These are phyloP conservation scores for Gliomastix tumulicola DNA, from an alignment of 2,329 filamentous ascomycete species.

Conservation along the genomic window DNA sequence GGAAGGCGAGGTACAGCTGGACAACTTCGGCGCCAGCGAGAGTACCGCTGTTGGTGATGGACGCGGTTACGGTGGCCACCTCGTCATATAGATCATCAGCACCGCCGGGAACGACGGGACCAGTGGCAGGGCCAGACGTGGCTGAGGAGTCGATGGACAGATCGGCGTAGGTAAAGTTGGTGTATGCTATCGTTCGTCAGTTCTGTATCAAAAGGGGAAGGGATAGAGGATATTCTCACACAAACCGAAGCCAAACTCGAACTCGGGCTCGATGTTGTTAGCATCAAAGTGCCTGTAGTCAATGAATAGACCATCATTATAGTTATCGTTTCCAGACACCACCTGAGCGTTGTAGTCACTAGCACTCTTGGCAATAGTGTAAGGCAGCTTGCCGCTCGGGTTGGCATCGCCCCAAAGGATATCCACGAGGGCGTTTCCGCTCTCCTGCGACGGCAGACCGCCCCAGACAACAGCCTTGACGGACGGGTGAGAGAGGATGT, in stretches of 20 bases:
- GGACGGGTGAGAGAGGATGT: conserved; percentile 48
- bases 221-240: conserved; percentile 51
- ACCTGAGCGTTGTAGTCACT: conserved; percentile 36
- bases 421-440: conserved; percentile 69
- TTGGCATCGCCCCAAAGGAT: conserved; percentile 64
- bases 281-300: conserved; percentile 74
- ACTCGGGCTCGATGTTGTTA: conserved; percentile 51
- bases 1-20: conserved; percentile 45
- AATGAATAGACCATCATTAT: conserved; percentile 67
- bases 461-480: conserved; percentile 65
- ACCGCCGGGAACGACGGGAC: conserved; percentile 32
- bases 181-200: conserved; percentile 49
- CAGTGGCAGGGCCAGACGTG: conserved; percentile 29
- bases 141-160: conserved; percentile 28
- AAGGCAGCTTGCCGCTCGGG: conserved; percentile 62
- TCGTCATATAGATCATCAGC: conserved; percentile 36
- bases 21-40: conserved; percentile 41
- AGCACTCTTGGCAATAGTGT: conserved; percentile 44
- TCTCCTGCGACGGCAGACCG: conserved; percentile 76
- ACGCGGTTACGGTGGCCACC: conserved; percentile 45
- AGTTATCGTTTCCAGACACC: conserved; percentile 38
- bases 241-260: conserved; percentile 71
- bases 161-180: conserved; percentile 54
- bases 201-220: neutral
- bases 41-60: conserved; percentile 57